Percentiles rank a stretch among this genome's conserved stretches.
phyloP scores from a whole-genome alignment of 371 early-diverging fungal species.

The Apophysomyces trapeziformis region DNA sequence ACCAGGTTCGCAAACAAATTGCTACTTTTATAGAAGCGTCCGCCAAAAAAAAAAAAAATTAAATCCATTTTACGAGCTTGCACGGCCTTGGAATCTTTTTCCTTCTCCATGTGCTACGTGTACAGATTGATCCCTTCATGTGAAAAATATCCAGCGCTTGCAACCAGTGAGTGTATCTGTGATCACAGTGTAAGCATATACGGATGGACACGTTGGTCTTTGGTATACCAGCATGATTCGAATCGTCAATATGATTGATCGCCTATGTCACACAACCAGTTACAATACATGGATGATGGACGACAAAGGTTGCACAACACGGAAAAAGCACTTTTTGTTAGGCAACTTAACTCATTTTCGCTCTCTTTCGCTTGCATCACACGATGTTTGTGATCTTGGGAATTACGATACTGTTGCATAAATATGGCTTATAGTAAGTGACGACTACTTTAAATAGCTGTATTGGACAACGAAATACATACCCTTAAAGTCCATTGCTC shows the following conservation, averaged over 20 bases:
- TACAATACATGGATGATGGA: neutral
- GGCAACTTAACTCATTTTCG: neutral
- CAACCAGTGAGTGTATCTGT: neutral
- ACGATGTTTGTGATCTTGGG: conserved; percentile 8
- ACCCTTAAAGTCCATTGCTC: neutral
- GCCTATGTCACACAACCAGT: neutral
- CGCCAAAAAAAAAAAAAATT: neutral
- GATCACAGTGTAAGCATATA: neutral
- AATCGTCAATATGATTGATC: neutral
- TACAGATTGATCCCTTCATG: neutral
- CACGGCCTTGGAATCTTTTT: neutral
- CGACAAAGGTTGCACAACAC: neutral
- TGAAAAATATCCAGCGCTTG: neutral
- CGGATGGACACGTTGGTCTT: conserved; percentile 1
- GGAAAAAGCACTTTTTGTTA: neutral
- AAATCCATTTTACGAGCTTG: neutral
- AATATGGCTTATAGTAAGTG: neutral
- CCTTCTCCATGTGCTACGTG: neutral
- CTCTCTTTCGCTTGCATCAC: neutral
- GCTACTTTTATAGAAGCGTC: neutral
- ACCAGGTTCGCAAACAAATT: neutral
- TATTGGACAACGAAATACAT: neutral
- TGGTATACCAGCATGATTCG: conserved; percentile 3
- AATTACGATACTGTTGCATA: neutral
- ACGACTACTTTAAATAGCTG: neutral